These are phyloP conservation scores for Lactuca sativa DNA, from an alignment of 129 eudicot genomes.

Conservation along the genomic window DNA sequence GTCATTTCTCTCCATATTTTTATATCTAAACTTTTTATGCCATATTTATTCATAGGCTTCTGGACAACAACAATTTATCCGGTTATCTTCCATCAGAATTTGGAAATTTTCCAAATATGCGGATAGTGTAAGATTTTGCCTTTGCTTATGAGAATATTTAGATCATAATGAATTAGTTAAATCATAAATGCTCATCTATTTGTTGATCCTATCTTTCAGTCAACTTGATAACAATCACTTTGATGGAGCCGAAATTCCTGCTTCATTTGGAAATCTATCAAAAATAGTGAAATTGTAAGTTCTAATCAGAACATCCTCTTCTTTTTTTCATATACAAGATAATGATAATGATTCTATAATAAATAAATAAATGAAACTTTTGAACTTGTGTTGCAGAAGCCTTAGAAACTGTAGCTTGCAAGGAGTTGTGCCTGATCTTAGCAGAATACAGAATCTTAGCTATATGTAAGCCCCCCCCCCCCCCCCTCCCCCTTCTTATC, in stretches of 20 bases:
- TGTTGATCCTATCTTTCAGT: conserved; percentile 38
- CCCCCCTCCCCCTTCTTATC: not conserved
- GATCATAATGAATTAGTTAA: not conserved
- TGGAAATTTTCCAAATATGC: conserved; percentile 42
- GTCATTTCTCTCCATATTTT: not conserved
- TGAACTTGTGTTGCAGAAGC: conserved; percentile 50
- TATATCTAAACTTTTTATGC: conserved; percentile 15
- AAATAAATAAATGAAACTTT: not conserved
- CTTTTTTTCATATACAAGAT: not conserved
- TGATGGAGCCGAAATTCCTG: conserved; percentile 58
- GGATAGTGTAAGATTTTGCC: conserved; percentile 52
- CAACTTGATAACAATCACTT: conserved; percentile 91
- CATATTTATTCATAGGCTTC: conserved; percentile 51
- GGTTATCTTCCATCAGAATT: conserved; percentile 81
- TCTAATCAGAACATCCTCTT: conserved; percentile 4
- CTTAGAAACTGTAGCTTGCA: conserved; percentile 79
- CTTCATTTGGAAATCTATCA: conserved; percentile 60
- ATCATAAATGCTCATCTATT: not conserved
- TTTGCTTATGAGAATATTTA: not conserved
- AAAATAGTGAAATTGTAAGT: conserved; percentile 68
- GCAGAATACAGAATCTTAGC: conserved; percentile 47
- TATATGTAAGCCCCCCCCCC: conserved; percentile 48
- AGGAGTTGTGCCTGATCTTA: conserved; percentile 71
- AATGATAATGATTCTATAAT: not conserved
- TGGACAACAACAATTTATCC: conserved; percentile 76